A percentile compares a stretch with the other conserved stretches of the same genome.
These are phyloP conservation scores for Colletotrichum sp. DNA, from an alignment of 2,329 filamentous ascomycete species.

Conservation along the genomic window DNA sequence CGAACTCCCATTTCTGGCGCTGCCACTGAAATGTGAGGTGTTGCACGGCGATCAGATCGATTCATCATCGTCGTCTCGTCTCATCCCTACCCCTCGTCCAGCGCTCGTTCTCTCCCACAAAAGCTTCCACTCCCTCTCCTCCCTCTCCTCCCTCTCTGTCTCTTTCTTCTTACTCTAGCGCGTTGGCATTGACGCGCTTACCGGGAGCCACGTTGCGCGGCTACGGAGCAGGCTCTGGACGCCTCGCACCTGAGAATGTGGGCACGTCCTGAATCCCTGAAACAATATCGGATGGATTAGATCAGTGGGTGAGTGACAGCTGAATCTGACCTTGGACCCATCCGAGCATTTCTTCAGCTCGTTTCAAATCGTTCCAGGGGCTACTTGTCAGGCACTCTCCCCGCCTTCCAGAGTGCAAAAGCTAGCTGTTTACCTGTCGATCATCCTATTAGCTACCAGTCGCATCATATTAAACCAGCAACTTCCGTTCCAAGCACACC, in stretches of 20 bases:
- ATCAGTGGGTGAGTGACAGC: neutral
- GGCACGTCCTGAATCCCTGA: constrained; percentile 1
- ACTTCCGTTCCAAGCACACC: constrained; percentile 2
- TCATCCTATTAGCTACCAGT: neutral
- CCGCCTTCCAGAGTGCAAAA: neutral
- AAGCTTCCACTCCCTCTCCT: neutral
- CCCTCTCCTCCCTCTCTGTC: neutral
- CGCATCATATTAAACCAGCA: neutral
- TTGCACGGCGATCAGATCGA: neutral
- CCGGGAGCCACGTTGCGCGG: neutral
- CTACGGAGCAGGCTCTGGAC: neutral
- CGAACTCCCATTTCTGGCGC: neutral
- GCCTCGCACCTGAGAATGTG: constrained; percentile 14
- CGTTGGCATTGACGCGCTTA: neutral
- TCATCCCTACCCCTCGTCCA: neutral
- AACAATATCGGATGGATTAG: neutral
- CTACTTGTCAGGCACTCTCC: neutral
- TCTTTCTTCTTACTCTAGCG: neutral
- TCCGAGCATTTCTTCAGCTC: neutral
- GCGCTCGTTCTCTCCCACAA: neutral
- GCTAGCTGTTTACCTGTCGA: constrained; percentile 3
- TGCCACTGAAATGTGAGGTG: neutral
- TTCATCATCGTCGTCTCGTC: neutral
- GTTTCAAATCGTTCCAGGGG: constrained; percentile 1
- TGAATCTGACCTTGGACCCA: neutral